Base-by-base conservation (phyloP, 495 filamentous ascomycete species). In the Aspergillus indologenus region DNA sequence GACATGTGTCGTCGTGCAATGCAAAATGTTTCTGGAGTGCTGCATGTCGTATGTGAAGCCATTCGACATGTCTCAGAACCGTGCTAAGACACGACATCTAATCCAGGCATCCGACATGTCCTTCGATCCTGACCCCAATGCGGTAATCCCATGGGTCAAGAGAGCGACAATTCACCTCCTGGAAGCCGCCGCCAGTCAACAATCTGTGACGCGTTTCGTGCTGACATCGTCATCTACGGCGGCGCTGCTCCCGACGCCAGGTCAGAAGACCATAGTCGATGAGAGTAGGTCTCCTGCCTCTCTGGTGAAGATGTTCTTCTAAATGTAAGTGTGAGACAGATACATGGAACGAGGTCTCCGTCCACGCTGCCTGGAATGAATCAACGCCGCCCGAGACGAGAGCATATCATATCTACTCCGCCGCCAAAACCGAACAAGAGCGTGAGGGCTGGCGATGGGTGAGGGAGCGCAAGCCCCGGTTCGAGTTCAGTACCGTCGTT, bases 351-450 rank as follows among this genome's bases (percentile, higher is more conserved):
- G 72, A 81, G 0, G 68, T 63, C 5, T 67, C 68, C 1, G 59
- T 83, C 44, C 58, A 76, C 42, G 55, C 56, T 5, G 82, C 78
- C 0, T 84, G 74, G 73, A 52, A 65, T 45, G 40, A 54, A 15
- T 24, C 49, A 17, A 53, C 55, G 5, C 59, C 63, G 0, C 19
- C n/a, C 0, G 22, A 43, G 5, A 21, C 20, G 2, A 71, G 64
- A 21, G 66, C 73, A 5, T 62, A 77, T n/a, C 69, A 65, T 0
- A 75, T 83, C 2, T 85, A 89, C 58, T 63, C 65, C 0, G 82
- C 82, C 0, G 80, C 78, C 58, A 87, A 89, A 61, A 78, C 75
- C 1, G 72, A 77, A 31, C 78, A 74, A 0, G 85, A 88, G 66
- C 74, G 68, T 34, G 69, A 72, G 3, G 61, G 81, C 3, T 86